These are phyloP conservation scores for Blastobotrys ciferrii DNA, from an alignment of 1,139 yeast genomes.

Conservation along the genomic window DNA sequence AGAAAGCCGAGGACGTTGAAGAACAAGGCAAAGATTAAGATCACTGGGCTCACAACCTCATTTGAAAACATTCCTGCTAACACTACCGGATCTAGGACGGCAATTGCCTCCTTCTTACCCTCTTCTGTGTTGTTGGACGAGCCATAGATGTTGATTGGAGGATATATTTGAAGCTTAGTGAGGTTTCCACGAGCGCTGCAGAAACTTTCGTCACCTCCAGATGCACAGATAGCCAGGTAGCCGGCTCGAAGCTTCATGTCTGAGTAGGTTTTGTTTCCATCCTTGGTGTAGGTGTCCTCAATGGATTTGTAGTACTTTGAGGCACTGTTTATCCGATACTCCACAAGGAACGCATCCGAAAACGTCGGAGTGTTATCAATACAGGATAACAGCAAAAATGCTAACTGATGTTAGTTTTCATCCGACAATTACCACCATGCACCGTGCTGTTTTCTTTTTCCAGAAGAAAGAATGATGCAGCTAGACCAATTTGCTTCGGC, in stretches of 20 bases:
- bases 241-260: constrained; percentile 47
- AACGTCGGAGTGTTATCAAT: constrained; percentile 43
- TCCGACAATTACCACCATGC: too few relatives aligned
- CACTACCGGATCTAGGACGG: constrained; percentile 41
- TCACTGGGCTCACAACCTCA: constrained; percentile 52
- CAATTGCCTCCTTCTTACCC: not conserved
- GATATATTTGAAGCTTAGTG: constrained; percentile 14
- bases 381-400: constrained; percentile 56
- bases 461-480: too few relatives aligned
- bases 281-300: constrained; percentile 30
- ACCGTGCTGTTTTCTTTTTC: too few relatives aligned
- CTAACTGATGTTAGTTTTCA: constrained; percentile 15
- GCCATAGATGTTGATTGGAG: constrained; percentile 10
- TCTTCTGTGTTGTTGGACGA: constrained; percentile 1
- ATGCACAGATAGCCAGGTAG: constrained; percentile 49
- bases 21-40: constrained; percentile 50
- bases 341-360: constrained; percentile 47
- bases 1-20: constrained; percentile 46
- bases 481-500: too few relatives aligned
- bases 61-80: constrained; percentile 45
- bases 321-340: constrained; percentile 46
- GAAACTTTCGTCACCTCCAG: constrained; percentile 34
- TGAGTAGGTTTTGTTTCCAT: constrained; percentile 31
- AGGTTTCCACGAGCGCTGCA: constrained; percentile 40
- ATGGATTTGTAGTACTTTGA: constrained; percentile 43